Conservation (phyloP, 164 flowering plant species). For the Vitis amurensis region DNA sequence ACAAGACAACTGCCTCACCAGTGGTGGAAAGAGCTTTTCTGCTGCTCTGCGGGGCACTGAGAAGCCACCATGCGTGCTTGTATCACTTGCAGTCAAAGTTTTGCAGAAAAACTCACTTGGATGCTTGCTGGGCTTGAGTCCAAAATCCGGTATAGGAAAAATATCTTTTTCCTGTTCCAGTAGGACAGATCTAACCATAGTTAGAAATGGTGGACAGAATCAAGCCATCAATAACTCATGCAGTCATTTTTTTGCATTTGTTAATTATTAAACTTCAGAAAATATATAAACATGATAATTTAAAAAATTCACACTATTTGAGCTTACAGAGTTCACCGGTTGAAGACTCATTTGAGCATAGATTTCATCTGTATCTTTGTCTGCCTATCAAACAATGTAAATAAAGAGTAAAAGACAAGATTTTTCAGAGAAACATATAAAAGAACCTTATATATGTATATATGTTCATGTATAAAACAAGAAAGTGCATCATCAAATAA, state of each 20-base stretch:
- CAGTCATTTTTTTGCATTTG: not conserved
- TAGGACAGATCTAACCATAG: not conserved
- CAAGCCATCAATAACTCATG: not conserved
- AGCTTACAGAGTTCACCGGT: constrained; percentile 87
- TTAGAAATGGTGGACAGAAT: not conserved
- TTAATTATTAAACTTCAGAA: not conserved
- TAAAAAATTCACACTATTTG: not conserved
- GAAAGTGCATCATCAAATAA: not conserved
- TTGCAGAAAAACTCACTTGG: constrained; percentile 98
- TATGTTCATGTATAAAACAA: not conserved
- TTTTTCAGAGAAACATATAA: not conserved
- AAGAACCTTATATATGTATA: not conserved
- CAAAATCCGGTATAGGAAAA: constrained; percentile 72
- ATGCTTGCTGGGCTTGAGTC: constrained; percentile 70
- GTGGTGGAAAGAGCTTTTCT: constrained; percentile 90
- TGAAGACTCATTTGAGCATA: constrained; percentile 99
- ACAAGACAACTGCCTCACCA: constrained; percentile 45
- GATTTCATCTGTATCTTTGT: constrained; percentile 94
- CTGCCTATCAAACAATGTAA: constrained; percentile 54
- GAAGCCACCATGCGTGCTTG: constrained; percentile 99
- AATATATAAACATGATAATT: not conserved
- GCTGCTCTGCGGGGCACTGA: constrained; percentile 99
- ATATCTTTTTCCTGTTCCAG: constrained; percentile 77
- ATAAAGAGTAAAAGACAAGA: not conserved
- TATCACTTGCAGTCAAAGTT: constrained; percentile 97